Evolutionary conservation across 192 early-diverging fungal species (phyloP).

Genomic region (Entomortierella chlamydospora): DNA sequence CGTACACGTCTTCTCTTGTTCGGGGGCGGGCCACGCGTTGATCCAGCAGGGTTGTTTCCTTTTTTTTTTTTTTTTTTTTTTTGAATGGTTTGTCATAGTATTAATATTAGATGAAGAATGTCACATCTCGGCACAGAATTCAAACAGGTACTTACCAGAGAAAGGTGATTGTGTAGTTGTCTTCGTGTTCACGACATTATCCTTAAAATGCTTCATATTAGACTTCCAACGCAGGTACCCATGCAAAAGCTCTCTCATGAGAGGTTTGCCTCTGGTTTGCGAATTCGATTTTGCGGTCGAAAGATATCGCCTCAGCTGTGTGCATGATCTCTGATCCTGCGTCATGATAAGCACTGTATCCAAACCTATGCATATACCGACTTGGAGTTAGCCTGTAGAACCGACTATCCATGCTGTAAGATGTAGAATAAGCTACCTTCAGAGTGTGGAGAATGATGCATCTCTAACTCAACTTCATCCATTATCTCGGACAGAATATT

Average conservation of each 20-base stretch:
- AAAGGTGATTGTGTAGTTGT: constrained; percentile 1
- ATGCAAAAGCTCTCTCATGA: constrained; percentile 62
- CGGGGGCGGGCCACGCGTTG: constrained; percentile 41
- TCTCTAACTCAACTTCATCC: constrained; percentile 83
- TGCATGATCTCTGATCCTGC: constrained; percentile 71
- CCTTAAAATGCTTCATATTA: constrained; percentile 59
- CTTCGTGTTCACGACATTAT: constrained; percentile 38
- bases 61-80: not conserved
- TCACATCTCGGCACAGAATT: no score
- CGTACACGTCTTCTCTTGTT: constrained; percentile 62
- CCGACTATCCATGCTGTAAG: no score
- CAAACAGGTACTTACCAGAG: not conserved
- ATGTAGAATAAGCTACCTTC: constrained; percentile 12
- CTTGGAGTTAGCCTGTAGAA: no score
- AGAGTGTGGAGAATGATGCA: constrained; percentile 37
- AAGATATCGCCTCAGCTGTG: constrained; percentile 71
- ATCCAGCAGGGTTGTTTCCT: not conserved
- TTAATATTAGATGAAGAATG: no score
- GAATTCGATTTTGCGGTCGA: constrained; percentile 35
- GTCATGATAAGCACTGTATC: constrained; percentile 78
- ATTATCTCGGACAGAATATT: constrained; percentile 74
- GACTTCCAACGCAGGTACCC: constrained; percentile 86
- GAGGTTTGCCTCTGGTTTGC: constrained; percentile 34
- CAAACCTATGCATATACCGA: not conserved
- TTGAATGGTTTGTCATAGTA: not conserved